Evolutionary conservation across 2,329 filamentous ascomycete genomes (phyloP).

Genomic region (Mollisiaceae sp.): DNA sequence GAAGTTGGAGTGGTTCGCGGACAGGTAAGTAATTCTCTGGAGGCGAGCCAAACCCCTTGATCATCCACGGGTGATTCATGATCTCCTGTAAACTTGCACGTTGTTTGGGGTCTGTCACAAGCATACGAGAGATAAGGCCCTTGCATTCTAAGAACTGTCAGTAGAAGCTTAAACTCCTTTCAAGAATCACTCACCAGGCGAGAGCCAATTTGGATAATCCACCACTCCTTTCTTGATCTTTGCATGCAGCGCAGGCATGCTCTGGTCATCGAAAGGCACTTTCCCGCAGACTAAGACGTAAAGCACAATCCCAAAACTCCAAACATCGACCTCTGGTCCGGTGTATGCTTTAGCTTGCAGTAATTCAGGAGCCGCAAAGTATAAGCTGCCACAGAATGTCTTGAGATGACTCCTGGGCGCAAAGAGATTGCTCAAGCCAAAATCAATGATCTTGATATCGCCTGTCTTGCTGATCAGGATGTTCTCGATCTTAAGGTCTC

Average conservation of each 20-base stretch:
- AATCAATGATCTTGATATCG: constrained; percentile 99
- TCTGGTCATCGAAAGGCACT: constrained; percentile 98
- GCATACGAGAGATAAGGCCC: constrained; percentile 89
- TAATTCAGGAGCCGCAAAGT: constrained; percentile 95
- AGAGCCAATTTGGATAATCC: constrained; percentile 94
- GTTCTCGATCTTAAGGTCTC: constrained; percentile 98
- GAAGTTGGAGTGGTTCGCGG: constrained; percentile 84
- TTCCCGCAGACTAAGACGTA: constrained; percentile 98
- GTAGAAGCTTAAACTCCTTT: neutral
- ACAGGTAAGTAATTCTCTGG: constrained; percentile 88
- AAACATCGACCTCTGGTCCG: constrained; percentile 94
- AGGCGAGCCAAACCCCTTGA: constrained; percentile 83
- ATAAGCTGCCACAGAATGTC: constrained; percentile 96
- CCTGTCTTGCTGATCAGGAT: constrained; percentile 99
- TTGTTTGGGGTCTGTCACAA: constrained; percentile 90
- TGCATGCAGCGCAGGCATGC: constrained; percentile 96
- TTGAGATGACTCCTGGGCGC: constrained; percentile 84
- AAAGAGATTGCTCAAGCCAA: constrained; percentile 95
- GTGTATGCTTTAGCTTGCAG: constrained; percentile 94
- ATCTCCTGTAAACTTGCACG: constrained; percentile 89
- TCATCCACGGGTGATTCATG: constrained; percentile 94
- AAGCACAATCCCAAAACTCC: constrained; percentile 98
- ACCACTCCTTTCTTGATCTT: constrained; percentile 98
- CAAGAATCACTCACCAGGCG: constrained; percentile 68
- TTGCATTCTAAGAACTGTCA: constrained; percentile 74